These are phyloP conservation scores for Cyclocybe cylindracea DNA, from an alignment of 768 basidiomycete species.

Conservation along the genomic window DNA sequence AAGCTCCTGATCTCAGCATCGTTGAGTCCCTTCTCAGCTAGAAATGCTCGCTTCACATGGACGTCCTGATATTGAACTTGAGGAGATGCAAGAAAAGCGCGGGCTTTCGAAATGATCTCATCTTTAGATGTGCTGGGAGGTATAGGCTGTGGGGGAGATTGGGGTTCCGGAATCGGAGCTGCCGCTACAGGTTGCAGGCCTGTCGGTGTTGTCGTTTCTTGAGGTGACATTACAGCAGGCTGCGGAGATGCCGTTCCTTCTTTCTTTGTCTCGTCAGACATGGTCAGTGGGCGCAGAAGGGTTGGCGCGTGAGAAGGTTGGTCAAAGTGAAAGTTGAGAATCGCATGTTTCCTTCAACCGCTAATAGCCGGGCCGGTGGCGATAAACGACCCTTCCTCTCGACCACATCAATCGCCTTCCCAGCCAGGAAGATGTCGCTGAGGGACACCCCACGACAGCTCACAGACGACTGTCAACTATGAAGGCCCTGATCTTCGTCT, in stretches of 20 bases:
- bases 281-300: neutral
- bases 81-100: slow-evolving; percentile 65
- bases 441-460: no score
- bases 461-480: neutral
- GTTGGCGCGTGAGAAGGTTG: neutral
- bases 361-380: no score
- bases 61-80: slow-evolving; percentile 61
- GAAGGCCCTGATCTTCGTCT: neutral
- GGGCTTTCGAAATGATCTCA: slow-evolving; percentile 46
- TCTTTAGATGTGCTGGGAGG: neutral
- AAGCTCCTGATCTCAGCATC: slow-evolving; percentile 59
- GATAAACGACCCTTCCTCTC: no score
- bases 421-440: no score
- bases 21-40: slow-evolving; percentile 71
- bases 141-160: neutral
- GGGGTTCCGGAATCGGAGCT: neutral
- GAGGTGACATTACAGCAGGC: no score
- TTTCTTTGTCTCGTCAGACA: neutral
- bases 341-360: no score
- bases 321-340: no score
- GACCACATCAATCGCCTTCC: no score
- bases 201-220: no score
- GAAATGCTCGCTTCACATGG: slow-evolving; percentile 59
- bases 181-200: no score
- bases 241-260: neutral